Evolutionary conservation across 306 rosid genomes (phyloP).

Genomic region (Delonix regia): DNA sequence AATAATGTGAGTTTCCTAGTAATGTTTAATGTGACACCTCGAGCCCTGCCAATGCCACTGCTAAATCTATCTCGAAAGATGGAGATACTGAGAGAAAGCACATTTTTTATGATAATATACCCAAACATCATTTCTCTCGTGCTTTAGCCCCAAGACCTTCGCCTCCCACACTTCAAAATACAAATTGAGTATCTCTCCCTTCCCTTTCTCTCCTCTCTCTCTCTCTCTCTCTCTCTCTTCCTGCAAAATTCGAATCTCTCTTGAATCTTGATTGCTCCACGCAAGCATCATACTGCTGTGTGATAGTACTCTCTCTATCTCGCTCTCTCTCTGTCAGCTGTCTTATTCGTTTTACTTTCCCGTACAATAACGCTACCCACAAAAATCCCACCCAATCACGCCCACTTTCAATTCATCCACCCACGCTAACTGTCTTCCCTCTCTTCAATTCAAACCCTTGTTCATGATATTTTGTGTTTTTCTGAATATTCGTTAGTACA

Average conservation of each 20-base stretch:
- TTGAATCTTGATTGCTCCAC: constrained; percentile 72
- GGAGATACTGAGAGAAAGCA: constrained; percentile 34
- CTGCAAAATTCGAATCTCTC: constrained; percentile 52
- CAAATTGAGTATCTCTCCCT: constrained; percentile 29
- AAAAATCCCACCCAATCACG: constrained; percentile 38
- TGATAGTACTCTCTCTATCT: constrained; percentile 42
- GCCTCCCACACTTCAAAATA: constrained; percentile 12
- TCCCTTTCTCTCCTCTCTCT: background rate
- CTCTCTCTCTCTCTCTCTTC: background rate
- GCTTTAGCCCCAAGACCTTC: constrained; percentile 39
- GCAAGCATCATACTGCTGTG: constrained; percentile 67
- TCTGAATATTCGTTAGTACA: constrained; percentile 6
- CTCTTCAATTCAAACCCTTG: background rate
- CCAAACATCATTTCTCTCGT: constrained; percentile 52
- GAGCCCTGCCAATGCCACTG: constrained; percentile 64
- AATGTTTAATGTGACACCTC: constrained; percentile 51
- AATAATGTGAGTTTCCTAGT: constrained; percentile 43
- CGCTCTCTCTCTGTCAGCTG: constrained; percentile 22
- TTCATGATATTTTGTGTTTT: background rate
- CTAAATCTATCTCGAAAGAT: constrained; percentile 74
- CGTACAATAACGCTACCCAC: constrained; percentile 37
- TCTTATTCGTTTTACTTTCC: constrained; percentile 49
- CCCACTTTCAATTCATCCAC: constrained; percentile 17
- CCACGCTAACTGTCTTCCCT: constrained; percentile 8
- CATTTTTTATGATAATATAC: constrained; percentile 35